Percentiles rank a stretch among this genome's conserved stretches.
Evolutionary conservation across 2,329 filamentous ascomycete genomes (phyloP).

Genomic region (Cryphonectria naterciae): DNA sequence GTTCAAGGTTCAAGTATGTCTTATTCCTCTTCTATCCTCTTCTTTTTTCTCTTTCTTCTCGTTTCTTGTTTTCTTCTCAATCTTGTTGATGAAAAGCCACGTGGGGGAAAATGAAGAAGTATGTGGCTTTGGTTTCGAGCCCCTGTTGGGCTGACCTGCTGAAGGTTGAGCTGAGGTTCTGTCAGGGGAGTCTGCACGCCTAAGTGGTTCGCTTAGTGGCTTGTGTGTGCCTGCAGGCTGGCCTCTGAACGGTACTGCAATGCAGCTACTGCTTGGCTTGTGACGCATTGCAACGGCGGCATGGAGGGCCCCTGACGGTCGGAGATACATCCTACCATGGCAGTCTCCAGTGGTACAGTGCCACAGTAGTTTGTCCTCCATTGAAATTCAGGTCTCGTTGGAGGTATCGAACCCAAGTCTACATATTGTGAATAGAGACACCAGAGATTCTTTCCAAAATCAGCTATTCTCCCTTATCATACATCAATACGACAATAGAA

Average conservation of each 20-base stretch:
- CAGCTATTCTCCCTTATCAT: background rate
- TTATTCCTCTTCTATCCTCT: background rate
- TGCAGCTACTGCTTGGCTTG: slow-evolving; percentile 3
- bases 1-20: background rate
- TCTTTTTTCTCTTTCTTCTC: background rate
- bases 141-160: slow-evolving; percentile 5
- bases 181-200: background rate
- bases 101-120: background rate
- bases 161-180: slow-evolving; percentile 15
- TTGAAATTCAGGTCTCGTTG: background rate
- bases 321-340: background rate
- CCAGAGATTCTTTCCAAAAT: background rate
- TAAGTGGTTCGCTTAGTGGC: background rate
- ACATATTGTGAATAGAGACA: background rate
- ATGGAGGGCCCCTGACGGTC: background rate
- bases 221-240: background rate
- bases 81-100: background rate
- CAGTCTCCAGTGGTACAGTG: background rate
- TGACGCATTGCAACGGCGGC: background rate
- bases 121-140: background rate
- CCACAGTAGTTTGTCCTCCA: background rate
- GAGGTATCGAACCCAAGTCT: background rate
- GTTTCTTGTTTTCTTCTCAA: background rate
- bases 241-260: slow-evolving; percentile 2
- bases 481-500: background rate